Evolutionary conservation across 78 protist species (phyloP), one percentile per base, ranked within the genome.

Genomic region (Polysphondylium violaceum): DNA sequence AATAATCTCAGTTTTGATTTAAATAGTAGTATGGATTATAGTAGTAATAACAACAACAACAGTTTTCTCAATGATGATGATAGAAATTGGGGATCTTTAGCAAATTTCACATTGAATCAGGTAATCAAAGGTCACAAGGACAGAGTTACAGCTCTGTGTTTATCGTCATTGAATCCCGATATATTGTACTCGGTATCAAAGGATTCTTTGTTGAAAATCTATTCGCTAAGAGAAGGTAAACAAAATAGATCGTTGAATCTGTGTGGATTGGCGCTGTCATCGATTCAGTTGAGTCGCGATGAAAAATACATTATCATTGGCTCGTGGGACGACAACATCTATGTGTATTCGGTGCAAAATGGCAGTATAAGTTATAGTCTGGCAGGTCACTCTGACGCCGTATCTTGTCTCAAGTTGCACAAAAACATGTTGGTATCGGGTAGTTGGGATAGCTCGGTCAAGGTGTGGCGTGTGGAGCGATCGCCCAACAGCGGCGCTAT

Each of bases 391-490:
- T 95, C 90, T 38, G 96, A 94, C 27, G 96, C 96, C 0, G 88
- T 96, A 6, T 60, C 93, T 23, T 74, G 94, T 55, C 17, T 94
- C 41, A 38, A 41, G 3, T 25, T 95, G 40, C 21, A 78, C 5
- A 65, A 65, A 1, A 73, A 55, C 23, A 25, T 59, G 7, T 33
- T 96, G 67, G 81, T 92, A 31, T 58, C 97, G 1, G 96, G 92
- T 17, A 77, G 93, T 21, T 96, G 97, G 97, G 97, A 96, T 68
- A 38, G 95, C 3, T 78, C 92, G 14, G 78, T 96, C 29, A 96
- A 94, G 51, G 93, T 96, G 25, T 92, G 87, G 95, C 74, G 35
- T 41, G 29, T 36, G 8, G 56, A 71, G 9, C 19, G 41, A 43
- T 16, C 23, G 2, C 27, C 44, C 19, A 58, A 43, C 27, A 41